Evolutionary conservation across 345 rosid species (phyloP), one percentile per base, ranked within the genome.

Genomic region (Rhodamnia rubescens): DNA sequence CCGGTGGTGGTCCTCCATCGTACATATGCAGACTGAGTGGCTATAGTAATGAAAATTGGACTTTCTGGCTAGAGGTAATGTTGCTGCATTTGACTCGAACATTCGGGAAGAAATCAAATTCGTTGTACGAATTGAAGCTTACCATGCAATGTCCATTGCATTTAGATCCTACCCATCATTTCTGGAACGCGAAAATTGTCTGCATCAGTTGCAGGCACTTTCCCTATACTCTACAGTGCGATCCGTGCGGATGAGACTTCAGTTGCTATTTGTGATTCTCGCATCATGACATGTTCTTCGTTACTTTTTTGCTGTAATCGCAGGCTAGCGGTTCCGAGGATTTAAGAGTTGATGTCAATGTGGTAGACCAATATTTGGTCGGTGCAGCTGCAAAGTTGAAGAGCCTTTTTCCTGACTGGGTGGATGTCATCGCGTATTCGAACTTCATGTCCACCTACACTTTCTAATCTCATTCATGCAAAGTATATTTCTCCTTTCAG

Each of bases 11-110:
- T 82, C 99, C 99, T 0, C 97, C 95, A 1, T 96, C 99, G 0
- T 94, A 96, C 87, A 94, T 97, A n/a, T 83, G 89, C 82, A 93
- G 99, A 90, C 97, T 97, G 47, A 95, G 94, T 80, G 99, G 99
- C 58, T 78, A 87, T 86, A 92, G 93, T 89, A 64, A 83, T 14
- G 94, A 93, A 87, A 96, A 92, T 58, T 97, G 99, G 99, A 92
- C 86, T 55, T 97, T 97, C 91, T 96, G 99, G 99, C 85, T 97
- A 82, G 98, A 97, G 92, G 98, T 96, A 90, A 87, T 78, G 36
- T 74, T 88, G 69, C 47, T 44, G 81, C 54, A 53, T 51, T 27
- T 15, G 78, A 83, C n/a, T 55, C 14, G 47, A 82, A 22, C 56
- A 26, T 50, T 51, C n/a, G 24, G 44, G 14, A n/a, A 27, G 40